These are phyloP conservation scores for Teratosphaeria viscida DNA, from an alignment of 2,329 filamentous ascomycete species.

Conservation along the genomic window DNA sequence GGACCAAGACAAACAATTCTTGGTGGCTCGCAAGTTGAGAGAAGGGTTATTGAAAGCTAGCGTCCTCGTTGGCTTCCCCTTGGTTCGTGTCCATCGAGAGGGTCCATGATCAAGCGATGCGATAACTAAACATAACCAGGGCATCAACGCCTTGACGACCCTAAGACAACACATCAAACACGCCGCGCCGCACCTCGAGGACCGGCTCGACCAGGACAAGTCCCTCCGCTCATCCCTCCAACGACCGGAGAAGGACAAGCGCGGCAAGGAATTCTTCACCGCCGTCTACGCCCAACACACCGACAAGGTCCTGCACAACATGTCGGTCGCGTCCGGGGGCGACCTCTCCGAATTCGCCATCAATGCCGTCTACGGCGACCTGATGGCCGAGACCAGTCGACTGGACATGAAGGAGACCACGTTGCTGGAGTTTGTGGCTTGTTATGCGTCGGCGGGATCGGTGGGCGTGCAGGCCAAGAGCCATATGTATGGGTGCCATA, in stretches of 20 bases:
- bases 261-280: slow-evolving; percentile 10
- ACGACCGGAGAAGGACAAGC: slow-evolving; percentile 8
- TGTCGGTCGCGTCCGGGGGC: slow-evolving; percentile 10
- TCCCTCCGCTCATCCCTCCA: slow-evolving; percentile 6
- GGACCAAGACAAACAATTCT: slow-evolving; percentile 3
- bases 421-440: slow-evolving; percentile 11
- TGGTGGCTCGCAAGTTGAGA: slow-evolving; percentile 7
- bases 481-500: slow-evolving; percentile 13
- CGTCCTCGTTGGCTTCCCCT: slow-evolving; percentile 10
- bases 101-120: neutral
- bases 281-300: slow-evolving; percentile 12
- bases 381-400: slow-evolving; percentile 10
- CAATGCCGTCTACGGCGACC: slow-evolving; percentile 11
- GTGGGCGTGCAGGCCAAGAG: slow-evolving; percentile 10
- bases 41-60: slow-evolving; percentile 10
- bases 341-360: slow-evolving; percentile 12
- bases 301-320: slow-evolving; percentile 11
- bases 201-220: slow-evolving; percentile 7
- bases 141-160: slow-evolving; percentile 11
- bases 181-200: slow-evolving; percentile 4
- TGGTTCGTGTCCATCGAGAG: neutral
- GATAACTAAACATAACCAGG: neutral
- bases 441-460: slow-evolving; percentile 12
- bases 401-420: slow-evolving; percentile 11
- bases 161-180: slow-evolving; percentile 6